Evolutionary conservation across 805 yeast genomes (phyloP), one percentile per base, ranked within the genome.

Genomic region (Diddensiella santjacobensis): DNA sequence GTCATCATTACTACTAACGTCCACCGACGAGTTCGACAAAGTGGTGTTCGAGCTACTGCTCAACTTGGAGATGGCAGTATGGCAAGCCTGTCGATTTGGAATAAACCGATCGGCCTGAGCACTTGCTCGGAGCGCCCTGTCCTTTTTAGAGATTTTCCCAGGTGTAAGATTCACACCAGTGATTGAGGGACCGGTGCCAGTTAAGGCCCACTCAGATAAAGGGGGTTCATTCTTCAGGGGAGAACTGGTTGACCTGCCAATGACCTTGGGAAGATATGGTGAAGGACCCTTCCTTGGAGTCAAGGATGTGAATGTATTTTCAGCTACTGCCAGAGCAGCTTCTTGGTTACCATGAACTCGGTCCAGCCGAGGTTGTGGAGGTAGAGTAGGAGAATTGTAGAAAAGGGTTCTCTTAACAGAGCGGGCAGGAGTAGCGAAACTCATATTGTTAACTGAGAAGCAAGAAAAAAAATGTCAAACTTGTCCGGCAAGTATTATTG

Each of bases 51-150:
- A 15, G 20, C 19, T 38, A 15, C 11, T 22, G 20, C 73, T 75
- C 13, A 64, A 51, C 44, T 71, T 62, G 41, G 77, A 63, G 51
- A 71, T 69, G 31, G 81, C 71, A 48, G 77, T 58, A 33, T 79
- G 72, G 1, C 75, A 70, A 15, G 74, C 67, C 56, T 73, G 77
- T 42, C 83, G 62, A 26, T 78, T 68, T 2, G 87, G 87, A 42
- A 82, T 80, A 58, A 79, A 82, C 50, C 87, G 66, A 57, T 82
- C 87, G 5, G 47, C 64, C 35, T 58, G 57, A 2, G 50, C 52
- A 22, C 51, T 46, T 24, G 57, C 49, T 43, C 60, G 44, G 48
- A 56, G 46, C 17, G 61, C 44, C 39, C 51, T 59, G 40, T 60
- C 59, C 41, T 49, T 55, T 24, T 53, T 57, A 29, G 47, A 50